phyloP scores from a whole-genome alignment of 2,329 filamentous ascomycete species.

The Botrytis fragariae region DNA sequence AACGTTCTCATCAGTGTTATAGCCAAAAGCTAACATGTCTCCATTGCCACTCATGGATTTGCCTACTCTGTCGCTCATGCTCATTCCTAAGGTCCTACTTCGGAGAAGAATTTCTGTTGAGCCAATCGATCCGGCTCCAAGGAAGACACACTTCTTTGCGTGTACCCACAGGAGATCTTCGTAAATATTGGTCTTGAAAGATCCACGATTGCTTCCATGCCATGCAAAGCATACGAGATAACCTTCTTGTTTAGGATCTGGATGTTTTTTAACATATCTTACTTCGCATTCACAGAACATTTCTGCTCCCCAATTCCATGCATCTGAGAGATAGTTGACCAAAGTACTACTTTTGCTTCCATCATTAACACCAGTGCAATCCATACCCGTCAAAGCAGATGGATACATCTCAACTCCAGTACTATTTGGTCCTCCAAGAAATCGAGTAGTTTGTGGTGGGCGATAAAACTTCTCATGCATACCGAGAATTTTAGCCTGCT shows the following conservation, averaged over 20 bases:
- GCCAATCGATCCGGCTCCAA: slow-evolving; percentile 63
- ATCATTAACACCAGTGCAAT: slow-evolving; percentile 64
- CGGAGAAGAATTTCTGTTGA: slow-evolving; percentile 65
- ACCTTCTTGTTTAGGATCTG: slow-evolving; percentile 46
- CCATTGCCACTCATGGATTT: slow-evolving; percentile 64
- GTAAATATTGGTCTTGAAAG: slow-evolving; percentile 54
- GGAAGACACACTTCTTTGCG: slow-evolving; percentile 62
- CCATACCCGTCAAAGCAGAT: slow-evolving; percentile 60
- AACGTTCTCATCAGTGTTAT: slow-evolving; percentile 56
- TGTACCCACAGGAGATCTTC: slow-evolving; percentile 66
- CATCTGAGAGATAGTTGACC: slow-evolving; percentile 66
- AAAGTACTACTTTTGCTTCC: slow-evolving; percentile 65
- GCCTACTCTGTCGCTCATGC: slow-evolving; percentile 56
- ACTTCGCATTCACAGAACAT: slow-evolving; percentile 70
- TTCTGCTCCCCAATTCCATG: slow-evolving; percentile 70
- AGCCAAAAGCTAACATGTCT: slow-evolving; percentile 63
- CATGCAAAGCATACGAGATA: slow-evolving; percentile 65
- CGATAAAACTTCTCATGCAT: slow-evolving; percentile 53
- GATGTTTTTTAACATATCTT: slow-evolving; percentile 56
- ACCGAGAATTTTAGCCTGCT: slow-evolving; percentile 54
- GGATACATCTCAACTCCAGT: slow-evolving; percentile 63
- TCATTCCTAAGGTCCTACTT: slow-evolving; percentile 57
- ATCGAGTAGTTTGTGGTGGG: slow-evolving; percentile 62
- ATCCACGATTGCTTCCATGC: slow-evolving; percentile 57
- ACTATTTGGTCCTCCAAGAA: slow-evolving; percentile 58